Evolutionary conservation across 768 basidiomycete genomes (phyloP), one percentile per base, ranked within the genome.

Genomic region (Scleroderma citrinum): DNA sequence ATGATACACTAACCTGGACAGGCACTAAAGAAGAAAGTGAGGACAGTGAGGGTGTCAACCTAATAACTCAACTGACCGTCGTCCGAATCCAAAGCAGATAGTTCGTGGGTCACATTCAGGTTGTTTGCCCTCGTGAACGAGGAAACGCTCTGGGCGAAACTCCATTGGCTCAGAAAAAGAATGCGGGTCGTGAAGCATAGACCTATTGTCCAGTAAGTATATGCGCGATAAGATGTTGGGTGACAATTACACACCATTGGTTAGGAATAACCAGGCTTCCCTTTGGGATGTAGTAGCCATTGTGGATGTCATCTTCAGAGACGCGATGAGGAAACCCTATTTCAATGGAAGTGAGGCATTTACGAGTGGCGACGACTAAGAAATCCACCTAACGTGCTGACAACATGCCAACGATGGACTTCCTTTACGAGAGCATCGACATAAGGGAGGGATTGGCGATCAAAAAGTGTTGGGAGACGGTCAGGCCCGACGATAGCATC

Each of bases 311-410:
- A 52, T 52, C 51, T 44, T 55, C 53, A 6, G 17, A 48, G 2
- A 29, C 20, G 20, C 17, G 10, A 30, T 55, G 51, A 20, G 20
- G 17, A 12, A 48, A 35, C 10, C 8, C 7, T 17, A 44, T 44
- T 29, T 29, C 26, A 29, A 10, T 10, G 6, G 71, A 75, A 75
- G n/a, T 69, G 65, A 29, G 14, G 76, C 80, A 81, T 0, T 79
- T 76, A 4, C 81, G 65, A 6, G 61, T 29, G 26, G 8, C 26
- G 14, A 62, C 52, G 5, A 49, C 8, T 29, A 12, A n/a, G 8
- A 23, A 20, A 4, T 44, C 13, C 40, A 51, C 50, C 19, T 13
- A 23, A 7, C 14, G 50, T 20, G 10, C 31, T 29, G 17, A 36
- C 32, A 31, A 29, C 24, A 20, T 48, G 29, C 53, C 49, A 51